A percentile compares a stretch with the other conserved stretches of the same genome.
Conservation (phyloP, 257 asterid species). For the Misopates orontium region DNA sequence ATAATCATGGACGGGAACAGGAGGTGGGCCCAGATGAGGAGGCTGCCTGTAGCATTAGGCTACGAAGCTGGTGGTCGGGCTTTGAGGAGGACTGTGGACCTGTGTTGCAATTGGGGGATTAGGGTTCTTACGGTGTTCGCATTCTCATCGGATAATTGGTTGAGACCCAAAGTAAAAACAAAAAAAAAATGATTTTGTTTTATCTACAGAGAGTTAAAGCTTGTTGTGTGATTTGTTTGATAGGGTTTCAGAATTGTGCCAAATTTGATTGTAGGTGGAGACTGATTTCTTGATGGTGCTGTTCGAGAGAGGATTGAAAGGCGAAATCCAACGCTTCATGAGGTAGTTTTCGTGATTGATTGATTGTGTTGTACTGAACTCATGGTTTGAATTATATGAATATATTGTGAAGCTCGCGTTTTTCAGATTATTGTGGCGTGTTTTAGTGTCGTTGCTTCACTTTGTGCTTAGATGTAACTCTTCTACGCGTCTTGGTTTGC, state of each 20-base stretch:
- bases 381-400: too few relatives aligned
- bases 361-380: too few relatives aligned
- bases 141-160: slow-evolving; percentile 68
- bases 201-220: too few relatives aligned
- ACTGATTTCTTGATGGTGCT: slow-evolving; percentile 40
- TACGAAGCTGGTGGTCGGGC: slow-evolving; percentile 55
- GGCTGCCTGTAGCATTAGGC: slow-evolving; percentile 43
- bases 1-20: slow-evolving; percentile 38
- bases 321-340: slow-evolving; percentile 32
- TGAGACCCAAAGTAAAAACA: slow-evolving; percentile 53
- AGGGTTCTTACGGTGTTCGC: slow-evolving; percentile 65
- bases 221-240: too few relatives aligned
- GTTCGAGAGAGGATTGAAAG: slow-evolving; percentile 38
- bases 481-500: too few relatives aligned
- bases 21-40: slow-evolving; percentile 66
- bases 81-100: slow-evolving; percentile 39
- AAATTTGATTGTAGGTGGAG: slow-evolving; percentile 31
- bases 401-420: too few relatives aligned
- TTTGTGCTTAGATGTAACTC: not conserved
- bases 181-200: not conserved
- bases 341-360: slow-evolving; percentile 31
- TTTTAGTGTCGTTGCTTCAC: too few relatives aligned
- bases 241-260: too few relatives aligned
- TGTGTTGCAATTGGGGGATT: slow-evolving; percentile 54
- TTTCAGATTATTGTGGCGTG: too few relatives aligned